These are phyloP conservation scores for Yarrowia osloensis DNA, from an alignment of 805 yeast species.

Conservation along the genomic window DNA sequence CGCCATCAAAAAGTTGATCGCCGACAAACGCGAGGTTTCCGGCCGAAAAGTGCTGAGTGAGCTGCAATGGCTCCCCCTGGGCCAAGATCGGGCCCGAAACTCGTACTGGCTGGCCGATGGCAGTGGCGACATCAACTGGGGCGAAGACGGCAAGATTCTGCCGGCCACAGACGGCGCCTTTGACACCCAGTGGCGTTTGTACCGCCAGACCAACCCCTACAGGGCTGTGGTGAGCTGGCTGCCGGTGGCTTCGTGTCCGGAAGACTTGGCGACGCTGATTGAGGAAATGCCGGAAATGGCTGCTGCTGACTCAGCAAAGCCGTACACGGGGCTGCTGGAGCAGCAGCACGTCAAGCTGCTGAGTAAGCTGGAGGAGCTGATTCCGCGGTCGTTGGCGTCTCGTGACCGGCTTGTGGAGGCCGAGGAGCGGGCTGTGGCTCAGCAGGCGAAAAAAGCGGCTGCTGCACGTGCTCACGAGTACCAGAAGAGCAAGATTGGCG, in stretches of 20 bases:
- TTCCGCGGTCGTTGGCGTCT: background rate
- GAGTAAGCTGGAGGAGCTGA: constrained; percentile 7
- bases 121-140: constrained; percentile 5
- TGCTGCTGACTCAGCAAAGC: background rate
- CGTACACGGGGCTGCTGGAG: background rate
- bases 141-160: background rate
- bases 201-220: constrained; percentile 26
- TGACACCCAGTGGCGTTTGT: constrained; percentile 10
- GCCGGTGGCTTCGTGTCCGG: constrained; percentile 17
- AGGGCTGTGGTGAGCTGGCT: background rate
- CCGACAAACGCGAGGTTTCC: background rate
- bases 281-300: background rate
- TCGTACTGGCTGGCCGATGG: constrained; percentile 39
- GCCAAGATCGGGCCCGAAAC: constrained; percentile 35
- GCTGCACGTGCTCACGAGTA: constrained; percentile 13
- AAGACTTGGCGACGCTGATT: background rate
- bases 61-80: constrained; percentile 35
- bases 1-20: constrained; percentile 32
- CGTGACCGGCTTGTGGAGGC: constrained; percentile 16
- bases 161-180: constrained; percentile 5
- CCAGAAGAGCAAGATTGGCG: constrained; percentile 10
- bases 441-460: background rate
- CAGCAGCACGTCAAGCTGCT: background rate
- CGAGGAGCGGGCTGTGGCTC: background rate
- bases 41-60: constrained; percentile 5